Conservation (phyloP, 345 rosid genomes). For the Conringia planisiliqua region DNA sequence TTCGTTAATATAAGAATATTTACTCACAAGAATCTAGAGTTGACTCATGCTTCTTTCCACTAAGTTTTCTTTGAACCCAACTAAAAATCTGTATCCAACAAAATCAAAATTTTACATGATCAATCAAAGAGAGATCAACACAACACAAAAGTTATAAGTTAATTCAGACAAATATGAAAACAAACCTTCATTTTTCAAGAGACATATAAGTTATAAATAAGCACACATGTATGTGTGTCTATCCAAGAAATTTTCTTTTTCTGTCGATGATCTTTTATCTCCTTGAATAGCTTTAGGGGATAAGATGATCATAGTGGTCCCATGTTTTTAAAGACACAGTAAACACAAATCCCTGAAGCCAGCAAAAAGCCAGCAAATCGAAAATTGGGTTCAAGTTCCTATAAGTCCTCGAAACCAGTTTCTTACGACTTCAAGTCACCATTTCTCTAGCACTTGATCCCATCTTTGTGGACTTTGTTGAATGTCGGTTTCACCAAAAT, state of each 20-base stretch:
- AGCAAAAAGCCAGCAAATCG: conserved; percentile 24
- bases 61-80: conserved; percentile 74
- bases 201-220: background rate
- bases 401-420: conserved; percentile 21
- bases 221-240: conserved; percentile 4
- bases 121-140: conserved; percentile 6
- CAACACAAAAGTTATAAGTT: background rate
- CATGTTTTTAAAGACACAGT: conserved; percentile 25
- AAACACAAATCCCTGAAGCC: conserved; percentile 22
- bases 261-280: conserved; percentile 22
- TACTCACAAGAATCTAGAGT: conserved; percentile 41
- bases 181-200: conserved; percentile 31
- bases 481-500: conserved; percentile 9
- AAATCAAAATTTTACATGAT: background rate
- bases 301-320: conserved; percentile 26
- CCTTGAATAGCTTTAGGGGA: conserved; percentile 12
- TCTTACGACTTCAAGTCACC: conserved; percentile 25
- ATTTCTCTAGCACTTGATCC: conserved; percentile 28
- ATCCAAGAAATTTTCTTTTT: conserved; percentile 31
- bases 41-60: conserved; percentile 26
- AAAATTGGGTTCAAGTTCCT: conserved; percentile 31
- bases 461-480: conserved; percentile 29
- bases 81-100: conserved; percentile 45
- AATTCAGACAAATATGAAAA: conserved; percentile 2
- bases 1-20: background rate